Percentiles rank a stretch among this genome's conserved stretches.
Evolutionary conservation across 306 rosid species (phyloP).

Genomic region (Sophora flavescens): DNA sequence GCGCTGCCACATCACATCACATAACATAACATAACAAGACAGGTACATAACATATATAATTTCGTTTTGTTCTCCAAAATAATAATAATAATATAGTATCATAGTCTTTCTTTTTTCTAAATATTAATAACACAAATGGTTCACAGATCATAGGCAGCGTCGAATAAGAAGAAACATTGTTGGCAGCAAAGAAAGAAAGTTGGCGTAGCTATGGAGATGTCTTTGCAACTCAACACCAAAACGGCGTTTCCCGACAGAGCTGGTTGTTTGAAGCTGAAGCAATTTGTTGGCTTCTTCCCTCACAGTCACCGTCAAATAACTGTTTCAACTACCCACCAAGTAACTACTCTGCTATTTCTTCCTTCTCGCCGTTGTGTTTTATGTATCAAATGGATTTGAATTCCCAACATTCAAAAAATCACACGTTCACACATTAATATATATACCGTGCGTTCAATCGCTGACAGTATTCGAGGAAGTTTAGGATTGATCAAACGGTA

Average conservation of each 20-base stretch:
- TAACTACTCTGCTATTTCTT: conserved; percentile 28
- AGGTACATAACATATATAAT: too few species aligned
- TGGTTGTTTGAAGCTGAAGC: conserved; percentile 50
- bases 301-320: conserved; percentile 47
- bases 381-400: neutral
- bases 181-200: neutral
- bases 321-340: conserved; percentile 42
- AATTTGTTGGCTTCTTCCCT: conserved; percentile 52
- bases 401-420: too few species aligned
- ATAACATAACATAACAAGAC: too few species aligned
- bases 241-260: conserved; percentile 50
- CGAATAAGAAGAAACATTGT: neutral
- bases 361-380: neutral
- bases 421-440: too few species aligned
- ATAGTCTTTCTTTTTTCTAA: neutral
- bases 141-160: too few species aligned
- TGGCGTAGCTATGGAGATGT: conserved; percentile 61
- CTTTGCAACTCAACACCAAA: conserved; percentile 60
- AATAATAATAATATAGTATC: neutral
- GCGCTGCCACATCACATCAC: conserved; percentile 9
- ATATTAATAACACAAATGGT: too few species aligned
- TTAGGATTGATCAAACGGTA: too few species aligned
- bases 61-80: neutral
- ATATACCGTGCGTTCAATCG: too few species aligned
- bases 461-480: too few species aligned